phyloP scores from a whole-genome alignment of 106 monocot species.

The Chionographis japonica region DNA sequence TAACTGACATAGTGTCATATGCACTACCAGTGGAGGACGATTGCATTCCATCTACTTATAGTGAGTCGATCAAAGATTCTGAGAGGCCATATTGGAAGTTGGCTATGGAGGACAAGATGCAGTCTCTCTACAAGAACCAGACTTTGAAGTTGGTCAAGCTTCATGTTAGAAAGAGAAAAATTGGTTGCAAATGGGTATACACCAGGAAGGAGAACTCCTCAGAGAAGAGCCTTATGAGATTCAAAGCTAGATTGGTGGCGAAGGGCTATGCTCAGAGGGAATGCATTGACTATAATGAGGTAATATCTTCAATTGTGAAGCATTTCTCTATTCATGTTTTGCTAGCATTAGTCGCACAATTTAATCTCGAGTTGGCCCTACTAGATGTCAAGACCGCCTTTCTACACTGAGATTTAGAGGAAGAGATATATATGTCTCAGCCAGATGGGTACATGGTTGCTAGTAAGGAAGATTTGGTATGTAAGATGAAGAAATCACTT shows the following conservation, averaged over 20 bases:
- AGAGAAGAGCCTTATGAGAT: background rate
- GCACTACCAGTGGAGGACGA: too few species aligned
- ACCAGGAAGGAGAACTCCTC: background rate
- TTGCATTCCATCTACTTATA: background rate
- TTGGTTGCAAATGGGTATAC: conserved; percentile 3
- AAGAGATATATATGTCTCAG: too few species aligned
- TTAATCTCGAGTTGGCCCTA: background rate
- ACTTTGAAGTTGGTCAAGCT: background rate
- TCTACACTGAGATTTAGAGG: background rate
- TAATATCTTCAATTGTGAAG: background rate
- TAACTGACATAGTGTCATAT: too few species aligned
- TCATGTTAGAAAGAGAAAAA: background rate
- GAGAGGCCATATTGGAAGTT: background rate
- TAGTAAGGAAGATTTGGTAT: background rate
- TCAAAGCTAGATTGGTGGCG: background rate
- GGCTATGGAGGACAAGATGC: background rate
- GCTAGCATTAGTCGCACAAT: too few species aligned
- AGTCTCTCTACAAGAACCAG: background rate
- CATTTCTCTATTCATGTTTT: too few species aligned
- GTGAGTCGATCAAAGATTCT: background rate
- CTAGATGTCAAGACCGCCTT: background rate
- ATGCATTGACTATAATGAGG: background rate
- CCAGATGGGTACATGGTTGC: background rate
- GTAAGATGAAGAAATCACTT: background rate
- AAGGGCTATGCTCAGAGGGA: background rate